phyloP scores from a whole-genome alignment of 2,329 filamentous ascomycete genomes.

The Knufia petricola region DNA sequence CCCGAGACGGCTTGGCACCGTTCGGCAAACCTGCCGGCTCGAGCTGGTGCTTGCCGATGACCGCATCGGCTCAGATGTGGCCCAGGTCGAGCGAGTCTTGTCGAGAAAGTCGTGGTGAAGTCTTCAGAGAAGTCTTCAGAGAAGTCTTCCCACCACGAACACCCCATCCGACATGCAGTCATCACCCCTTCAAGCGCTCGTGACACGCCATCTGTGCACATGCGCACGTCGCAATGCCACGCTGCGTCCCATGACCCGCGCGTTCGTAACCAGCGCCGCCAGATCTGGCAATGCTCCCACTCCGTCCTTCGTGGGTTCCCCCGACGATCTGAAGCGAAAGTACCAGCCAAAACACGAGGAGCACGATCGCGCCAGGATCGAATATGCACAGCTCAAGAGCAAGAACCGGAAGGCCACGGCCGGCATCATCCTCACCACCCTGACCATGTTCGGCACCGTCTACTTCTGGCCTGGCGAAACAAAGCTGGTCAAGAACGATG shows the following conservation, averaged over 20 bases:
- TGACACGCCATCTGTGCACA: conserved; percentile 14
- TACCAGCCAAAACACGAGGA: conserved; percentile 13
- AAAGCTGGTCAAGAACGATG: conserved; percentile 31
- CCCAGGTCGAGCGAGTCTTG: too few species aligned
- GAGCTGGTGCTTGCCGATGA: not conserved
- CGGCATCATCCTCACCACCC: conserved; percentile 32
- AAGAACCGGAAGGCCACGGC: conserved; percentile 16
- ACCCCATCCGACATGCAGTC: not conserved
- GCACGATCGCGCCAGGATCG: conserved; percentile 12
- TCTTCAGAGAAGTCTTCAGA: not conserved
- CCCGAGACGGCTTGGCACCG: too few species aligned
- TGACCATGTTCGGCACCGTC: conserved; percentile 34
- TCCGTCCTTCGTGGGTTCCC: conserved; percentile 13
- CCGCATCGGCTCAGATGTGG: not conserved
- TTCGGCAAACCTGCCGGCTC: not conserved
- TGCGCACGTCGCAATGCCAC: conserved; percentile 10
- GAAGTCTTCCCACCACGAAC: not conserved
- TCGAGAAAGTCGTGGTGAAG: not conserved
- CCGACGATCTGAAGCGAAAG: conserved; percentile 18
- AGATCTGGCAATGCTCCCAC: conserved; percentile 8
- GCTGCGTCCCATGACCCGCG: conserved; percentile 8
- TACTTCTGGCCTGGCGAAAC: conserved; percentile 8
- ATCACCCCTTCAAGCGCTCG: conserved; percentile 15
- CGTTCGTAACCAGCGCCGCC: conserved; percentile 12
- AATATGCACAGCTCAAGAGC: conserved; percentile 15